Evolutionary conservation across 306 rosid species (phyloP), one percentile per base, ranked within the genome.

Genomic region (Glycine latifolia): DNA sequence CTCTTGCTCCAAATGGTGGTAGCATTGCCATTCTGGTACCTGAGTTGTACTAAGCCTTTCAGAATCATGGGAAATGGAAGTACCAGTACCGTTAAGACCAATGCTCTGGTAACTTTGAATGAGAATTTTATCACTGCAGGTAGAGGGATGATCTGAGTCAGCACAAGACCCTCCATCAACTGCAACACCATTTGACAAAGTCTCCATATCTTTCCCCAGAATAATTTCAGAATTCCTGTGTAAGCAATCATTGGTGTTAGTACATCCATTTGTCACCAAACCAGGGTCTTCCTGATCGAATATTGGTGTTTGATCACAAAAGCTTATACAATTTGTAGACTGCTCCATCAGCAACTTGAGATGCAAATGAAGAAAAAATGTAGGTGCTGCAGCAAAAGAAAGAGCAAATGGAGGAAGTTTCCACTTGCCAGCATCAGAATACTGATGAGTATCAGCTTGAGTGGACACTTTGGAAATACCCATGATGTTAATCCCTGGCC

Each of bases 351-450:
- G 90, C 84, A 89, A 88, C 88, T 90, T 88, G 76, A 89, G 94
- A 86, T 93, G 99, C 91, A 96, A 83, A 81, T 90, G 81, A 77
- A 96, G 82, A 81, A 93, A 92, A 86, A 89, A 93, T 20, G 94
- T 79, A 55, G 99, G 97, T 3, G 96, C 94, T 63, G 99, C 96
- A 67, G 94, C 83, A 86, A 89, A 90, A 80, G 92, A 87, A 85
- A 92, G 94, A 79, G 94, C 83, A 82, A 92, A 88, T 13, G 94
- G 90, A 75, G 91, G 92, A 84, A 90, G 88, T 77, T 86, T 89
- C 81, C 79, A 85, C 80, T 82, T 81, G 76, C 85, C 88, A 71
- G 82, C 55, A 87, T 31, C 79, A 76, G 85, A 82, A 77, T 77
- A 75, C 75, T 76, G 81, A 55, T 83, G 73, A 43, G 71, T 71